phyloP scores from a whole-genome alignment of 164 flowering plant species.

The Umbilicus rupestris region DNA sequence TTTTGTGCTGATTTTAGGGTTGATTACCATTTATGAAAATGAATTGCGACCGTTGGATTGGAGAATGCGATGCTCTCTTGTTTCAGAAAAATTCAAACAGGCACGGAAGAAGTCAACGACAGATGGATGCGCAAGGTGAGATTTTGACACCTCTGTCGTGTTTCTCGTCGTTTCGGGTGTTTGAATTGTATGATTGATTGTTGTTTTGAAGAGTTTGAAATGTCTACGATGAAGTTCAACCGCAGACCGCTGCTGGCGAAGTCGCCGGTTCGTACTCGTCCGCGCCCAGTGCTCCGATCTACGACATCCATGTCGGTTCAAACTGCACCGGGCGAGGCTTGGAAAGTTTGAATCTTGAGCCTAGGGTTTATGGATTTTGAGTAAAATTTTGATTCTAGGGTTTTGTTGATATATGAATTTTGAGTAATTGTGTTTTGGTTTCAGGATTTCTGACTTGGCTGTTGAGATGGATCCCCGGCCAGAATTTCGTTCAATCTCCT shows the following conservation, averaged over 20 bases:
- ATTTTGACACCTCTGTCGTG: neutral
- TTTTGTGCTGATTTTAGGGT: neutral
- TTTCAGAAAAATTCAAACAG: neutral
- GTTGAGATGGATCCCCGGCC: slow-evolving; percentile 37
- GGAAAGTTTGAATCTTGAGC: neutral
- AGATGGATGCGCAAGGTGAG: neutral
- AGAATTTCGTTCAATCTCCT: slow-evolving; percentile 46
- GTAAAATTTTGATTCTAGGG: neutral
- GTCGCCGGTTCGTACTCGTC: slow-evolving; percentile 40
- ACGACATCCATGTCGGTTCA: slow-evolving; percentile 17
- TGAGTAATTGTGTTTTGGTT: neutral
- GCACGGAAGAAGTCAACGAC: neutral
- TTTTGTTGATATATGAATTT: neutral
- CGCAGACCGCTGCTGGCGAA: slow-evolving; percentile 60
- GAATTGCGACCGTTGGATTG: neutral
- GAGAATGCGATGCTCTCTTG: neutral
- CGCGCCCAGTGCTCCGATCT: slow-evolving; percentile 43
- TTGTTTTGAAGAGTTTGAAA: slow-evolving; percentile 18
- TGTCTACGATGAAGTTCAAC: slow-evolving; percentile 36
- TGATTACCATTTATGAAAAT: neutral
- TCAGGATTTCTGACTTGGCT: slow-evolving; percentile 41
- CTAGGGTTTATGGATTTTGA: neutral
- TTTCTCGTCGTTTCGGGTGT: neutral
- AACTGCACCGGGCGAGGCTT: slow-evolving; percentile 40
- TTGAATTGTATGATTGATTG: neutral